These are phyloP conservation scores for Alternaria triticimaculans DNA, from an alignment of 2,329 filamentous ascomycete genomes.

Conservation along the genomic window DNA sequence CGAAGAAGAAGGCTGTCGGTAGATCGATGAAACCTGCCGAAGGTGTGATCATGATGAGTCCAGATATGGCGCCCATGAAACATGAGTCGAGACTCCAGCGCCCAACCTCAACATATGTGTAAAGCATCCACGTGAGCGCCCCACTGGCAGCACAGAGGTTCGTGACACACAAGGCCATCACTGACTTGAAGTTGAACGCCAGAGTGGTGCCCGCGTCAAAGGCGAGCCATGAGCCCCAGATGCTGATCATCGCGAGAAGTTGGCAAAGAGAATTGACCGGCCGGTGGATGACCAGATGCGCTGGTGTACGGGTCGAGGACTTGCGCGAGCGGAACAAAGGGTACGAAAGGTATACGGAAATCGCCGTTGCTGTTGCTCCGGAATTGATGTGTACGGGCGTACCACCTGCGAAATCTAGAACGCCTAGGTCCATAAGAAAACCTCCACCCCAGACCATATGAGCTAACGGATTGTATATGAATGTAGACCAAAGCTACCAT, in stretches of 20 bases:
- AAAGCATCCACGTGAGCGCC: slow-evolving; percentile 55
- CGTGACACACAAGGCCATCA: slow-evolving; percentile 59
- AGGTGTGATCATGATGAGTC: slow-evolving; percentile 61
- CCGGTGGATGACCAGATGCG: slow-evolving; percentile 56
- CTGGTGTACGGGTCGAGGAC: slow-evolving; percentile 54
- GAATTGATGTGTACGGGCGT: slow-evolving; percentile 47
- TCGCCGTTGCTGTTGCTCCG: slow-evolving; percentile 53
- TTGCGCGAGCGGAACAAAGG: slow-evolving; percentile 57
- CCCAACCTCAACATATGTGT: slow-evolving; percentile 53
- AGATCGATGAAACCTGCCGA: slow-evolving; percentile 59
- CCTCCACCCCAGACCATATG: slow-evolving; percentile 59
- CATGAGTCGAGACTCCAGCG: slow-evolving; percentile 58
- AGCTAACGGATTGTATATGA: slow-evolving; percentile 57
- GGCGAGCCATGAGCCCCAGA: slow-evolving; percentile 61
- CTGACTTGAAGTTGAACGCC: slow-evolving; percentile 57
- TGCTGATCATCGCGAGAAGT: slow-evolving; percentile 57
- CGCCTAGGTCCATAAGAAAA: slow-evolving; percentile 53
- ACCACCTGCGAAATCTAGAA: slow-evolving; percentile 57
- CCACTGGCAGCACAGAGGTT: slow-evolving; percentile 58
- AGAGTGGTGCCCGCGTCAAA: slow-evolving; percentile 60
- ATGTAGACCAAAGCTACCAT: slow-evolving; percentile 56
- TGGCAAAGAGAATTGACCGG: slow-evolving; percentile 59
- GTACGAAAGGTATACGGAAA: slow-evolving; percentile 60
- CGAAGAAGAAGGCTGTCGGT: slow-evolving; percentile 58
- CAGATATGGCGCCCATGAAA: slow-evolving; percentile 62